Evolutionary conservation across 495 filamentous ascomycete species (phyloP).

Genomic region (Penicillium angulare): DNA sequence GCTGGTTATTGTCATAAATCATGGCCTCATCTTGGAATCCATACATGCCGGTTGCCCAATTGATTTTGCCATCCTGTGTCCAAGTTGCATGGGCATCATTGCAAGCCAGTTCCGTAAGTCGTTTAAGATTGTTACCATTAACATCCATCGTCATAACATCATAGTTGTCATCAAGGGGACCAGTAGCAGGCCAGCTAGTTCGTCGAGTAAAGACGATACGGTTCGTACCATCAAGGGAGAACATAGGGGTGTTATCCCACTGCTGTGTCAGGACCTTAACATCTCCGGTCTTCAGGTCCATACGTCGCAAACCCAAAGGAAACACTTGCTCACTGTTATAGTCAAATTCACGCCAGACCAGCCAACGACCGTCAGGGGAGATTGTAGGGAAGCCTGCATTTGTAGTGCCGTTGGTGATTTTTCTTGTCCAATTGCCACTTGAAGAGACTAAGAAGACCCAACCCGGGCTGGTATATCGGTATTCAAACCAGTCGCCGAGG

Average conservation of each 20-base stretch:
- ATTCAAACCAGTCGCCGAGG: slow-evolving; percentile 9
- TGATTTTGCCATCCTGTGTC: slow-evolving; percentile 6
- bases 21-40: slow-evolving; percentile 32
- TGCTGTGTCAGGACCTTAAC: neutral
- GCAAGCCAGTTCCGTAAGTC: neutral
- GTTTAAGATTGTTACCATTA: neutral
- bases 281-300: neutral
- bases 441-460: slow-evolving; percentile 3
- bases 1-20: slow-evolving; percentile 31
- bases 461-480: slow-evolving; percentile 1
- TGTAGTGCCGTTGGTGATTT: neutral
- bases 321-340: neutral
- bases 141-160: slow-evolving; percentile 5
- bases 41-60: slow-evolving; percentile 20
- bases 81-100: slow-evolving; percentile 9
- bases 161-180: slow-evolving; percentile 3
- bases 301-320: neutral
- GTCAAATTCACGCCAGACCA: neutral
- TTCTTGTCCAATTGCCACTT: slow-evolving; percentile 2
- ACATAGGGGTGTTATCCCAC: neutral
- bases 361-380: slow-evolving; percentile 4
- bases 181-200: neutral
- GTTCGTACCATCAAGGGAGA: neutral
- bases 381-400: slow-evolving; percentile 10
- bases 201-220: neutral